A percentile compares a stretch with the other conserved stretches of the same genome.
Evolutionary conservation across 495 filamentous ascomycete genomes (phyloP).

Genomic region (Hypomontagnella submonticulosa): DNA sequence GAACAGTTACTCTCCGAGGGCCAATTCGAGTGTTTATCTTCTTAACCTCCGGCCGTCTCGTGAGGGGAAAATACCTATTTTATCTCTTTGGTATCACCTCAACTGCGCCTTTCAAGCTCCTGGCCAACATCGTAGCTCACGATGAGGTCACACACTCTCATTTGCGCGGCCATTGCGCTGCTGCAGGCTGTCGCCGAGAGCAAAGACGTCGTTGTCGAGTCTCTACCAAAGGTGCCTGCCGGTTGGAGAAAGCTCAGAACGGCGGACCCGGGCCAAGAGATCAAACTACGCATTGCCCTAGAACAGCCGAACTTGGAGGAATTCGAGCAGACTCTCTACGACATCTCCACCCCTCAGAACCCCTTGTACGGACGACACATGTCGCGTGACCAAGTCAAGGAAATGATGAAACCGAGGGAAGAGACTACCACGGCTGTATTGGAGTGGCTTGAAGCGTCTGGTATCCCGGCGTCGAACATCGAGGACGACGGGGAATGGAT

Average conservation of each 20-base stretch:
- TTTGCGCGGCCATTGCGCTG: constrained; percentile 40
- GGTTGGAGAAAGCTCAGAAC: constrained; percentile 60
- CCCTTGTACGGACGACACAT: constrained; percentile 72
- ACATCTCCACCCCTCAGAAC: constrained; percentile 71
- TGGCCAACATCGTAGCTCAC: background rate
- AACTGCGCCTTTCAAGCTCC: background rate
- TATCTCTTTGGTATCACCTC: background rate
- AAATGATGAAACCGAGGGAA: constrained; percentile 60
- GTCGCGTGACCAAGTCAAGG: constrained; percentile 64
- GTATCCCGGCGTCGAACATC: constrained; percentile 57
- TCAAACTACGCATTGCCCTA: constrained; percentile 67
- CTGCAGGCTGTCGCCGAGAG: constrained; percentile 33
- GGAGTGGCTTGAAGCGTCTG: constrained; percentile 60
- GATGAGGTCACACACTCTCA: constrained; percentile 40
- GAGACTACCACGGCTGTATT: constrained; percentile 56
- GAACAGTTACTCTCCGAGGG: constrained; percentile 1
- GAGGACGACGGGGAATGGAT: constrained; percentile 66
- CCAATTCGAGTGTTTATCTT: constrained; percentile 4
- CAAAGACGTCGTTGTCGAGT: constrained; percentile 58
- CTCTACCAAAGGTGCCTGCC: constrained; percentile 53
- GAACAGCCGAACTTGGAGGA: constrained; percentile 61
- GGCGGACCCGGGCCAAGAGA: constrained; percentile 48
- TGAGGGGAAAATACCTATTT: constrained; percentile 13
- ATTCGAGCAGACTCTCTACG: constrained; percentile 70
- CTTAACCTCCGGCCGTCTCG: constrained; percentile 9